Conservation (phyloP, 2,329 filamentous ascomycete species). For the Aspergillus brasiliensis region DNA sequence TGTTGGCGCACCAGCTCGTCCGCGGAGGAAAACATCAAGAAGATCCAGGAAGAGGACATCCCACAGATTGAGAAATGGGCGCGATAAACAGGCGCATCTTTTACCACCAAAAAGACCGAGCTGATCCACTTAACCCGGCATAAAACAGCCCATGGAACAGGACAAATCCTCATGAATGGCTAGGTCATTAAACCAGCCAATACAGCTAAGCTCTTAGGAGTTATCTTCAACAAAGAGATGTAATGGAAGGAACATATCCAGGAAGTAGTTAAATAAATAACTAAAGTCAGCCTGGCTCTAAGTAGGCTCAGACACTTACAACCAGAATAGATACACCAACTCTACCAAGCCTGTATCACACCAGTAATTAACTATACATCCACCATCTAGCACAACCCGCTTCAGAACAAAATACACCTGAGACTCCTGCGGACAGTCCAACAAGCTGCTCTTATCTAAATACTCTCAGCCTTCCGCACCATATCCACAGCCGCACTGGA, state of each 20-base stretch:
- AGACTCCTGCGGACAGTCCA: conserved; percentile 18
- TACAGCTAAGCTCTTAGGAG: conserved; percentile 29
- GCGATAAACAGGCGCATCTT: conserved; percentile 27
- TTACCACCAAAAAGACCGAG: conserved; percentile 32
- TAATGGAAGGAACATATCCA: conserved; percentile 27
- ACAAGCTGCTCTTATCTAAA: conserved; percentile 20
- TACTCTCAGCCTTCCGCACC: conserved; percentile 23
- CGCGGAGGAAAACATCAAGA: conserved; percentile 25
- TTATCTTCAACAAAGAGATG: conserved; percentile 26
- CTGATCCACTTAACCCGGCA: conserved; percentile 34
- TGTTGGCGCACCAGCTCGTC: conserved; percentile 21
- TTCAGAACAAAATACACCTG: conserved; percentile 22
- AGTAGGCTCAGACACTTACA: conserved; percentile 22
- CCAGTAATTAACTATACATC: conserved; percentile 28
- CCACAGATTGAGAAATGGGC: conserved; percentile 31
- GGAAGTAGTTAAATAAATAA: conserved; percentile 23
- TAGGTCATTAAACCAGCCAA: conserved; percentile 16
- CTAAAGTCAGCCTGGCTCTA: conserved; percentile 19
- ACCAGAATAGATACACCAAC: conserved; percentile 24
- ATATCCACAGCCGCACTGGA: conserved; percentile 18
- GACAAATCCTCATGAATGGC: conserved; percentile 20
- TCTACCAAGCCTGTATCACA: conserved; percentile 27
- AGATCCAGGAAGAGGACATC: conserved; percentile 27
- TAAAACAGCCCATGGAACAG: conserved; percentile 20
- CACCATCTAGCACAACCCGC: conserved; percentile 25